phyloP scores from a whole-genome alignment of 2,329 filamentous ascomycete species.

The Pseudogymnoascus sp. region DNA sequence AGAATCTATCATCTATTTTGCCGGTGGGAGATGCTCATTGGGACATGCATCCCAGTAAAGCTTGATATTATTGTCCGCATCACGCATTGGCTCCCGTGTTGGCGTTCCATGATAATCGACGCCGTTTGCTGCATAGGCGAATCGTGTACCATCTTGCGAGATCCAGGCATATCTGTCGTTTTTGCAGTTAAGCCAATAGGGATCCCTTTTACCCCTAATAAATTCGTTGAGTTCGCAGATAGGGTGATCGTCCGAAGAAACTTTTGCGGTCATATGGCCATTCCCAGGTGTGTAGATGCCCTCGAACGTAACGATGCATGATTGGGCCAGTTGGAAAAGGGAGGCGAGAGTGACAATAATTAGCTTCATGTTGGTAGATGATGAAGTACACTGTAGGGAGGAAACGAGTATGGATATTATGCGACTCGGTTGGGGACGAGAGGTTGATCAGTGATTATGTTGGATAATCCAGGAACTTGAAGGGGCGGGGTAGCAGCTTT shows the following conservation, averaged over 20 bases:
- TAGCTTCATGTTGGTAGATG: not conserved
- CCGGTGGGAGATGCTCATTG: not conserved
- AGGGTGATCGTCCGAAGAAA: not conserved
- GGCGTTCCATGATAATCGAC: not conserved
- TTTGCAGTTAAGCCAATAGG: not conserved
- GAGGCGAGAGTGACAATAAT: not conserved
- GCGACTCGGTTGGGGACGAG: not conserved
- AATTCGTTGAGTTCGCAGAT: not conserved
- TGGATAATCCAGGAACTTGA: not conserved
- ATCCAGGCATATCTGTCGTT: not conserved
- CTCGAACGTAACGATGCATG: not conserved
- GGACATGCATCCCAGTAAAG: not conserved
- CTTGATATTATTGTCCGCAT: not conserved
- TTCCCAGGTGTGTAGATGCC: not conserved
- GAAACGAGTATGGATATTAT: not conserved
- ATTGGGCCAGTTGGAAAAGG: not conserved
- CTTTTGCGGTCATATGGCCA: not conserved
- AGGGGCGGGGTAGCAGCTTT: too few relatives aligned
- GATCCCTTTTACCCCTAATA: not conserved
- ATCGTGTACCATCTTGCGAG: not conserved
- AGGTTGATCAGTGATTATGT: not conserved
- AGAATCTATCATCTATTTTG: not conserved
- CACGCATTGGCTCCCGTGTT: not conserved
- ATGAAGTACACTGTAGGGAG: not conserved
- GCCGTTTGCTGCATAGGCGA: not conserved